phyloP scores from a whole-genome alignment of 176 grass and related monocot species.

The Thinopyrum elongatum region DNA sequence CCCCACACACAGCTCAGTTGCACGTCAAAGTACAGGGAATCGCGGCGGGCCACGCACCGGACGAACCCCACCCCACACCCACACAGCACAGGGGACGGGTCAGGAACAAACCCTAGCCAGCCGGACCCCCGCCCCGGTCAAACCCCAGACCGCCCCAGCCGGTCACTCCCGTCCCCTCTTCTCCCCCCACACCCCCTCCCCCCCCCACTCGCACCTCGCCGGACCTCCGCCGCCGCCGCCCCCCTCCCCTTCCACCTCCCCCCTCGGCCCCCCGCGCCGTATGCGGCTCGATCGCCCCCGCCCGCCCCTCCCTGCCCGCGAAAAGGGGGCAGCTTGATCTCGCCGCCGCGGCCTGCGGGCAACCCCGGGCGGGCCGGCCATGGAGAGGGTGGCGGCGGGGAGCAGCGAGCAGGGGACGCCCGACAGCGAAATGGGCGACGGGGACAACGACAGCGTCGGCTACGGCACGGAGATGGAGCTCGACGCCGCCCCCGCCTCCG shows the following conservation, averaged over 20 bases:
- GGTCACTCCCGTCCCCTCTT: constrained; percentile 19
- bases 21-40: constrained; percentile 49
- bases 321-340: not conserved
- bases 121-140: constrained; percentile 38
- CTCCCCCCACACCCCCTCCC: not conserved
- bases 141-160: constrained; percentile 13
- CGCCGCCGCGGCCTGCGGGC: not conserved
- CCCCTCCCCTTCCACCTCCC: too few species aligned
- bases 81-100: not conserved
- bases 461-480: constrained; percentile 50
- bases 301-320: not conserved
- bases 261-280: not conserved
- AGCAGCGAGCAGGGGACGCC: constrained; percentile 59
- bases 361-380: not conserved
- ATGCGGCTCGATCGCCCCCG: constrained; percentile 20
- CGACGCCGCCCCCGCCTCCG: constrained; percentile 28
- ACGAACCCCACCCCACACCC: not conserved
- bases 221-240: constrained; percentile 18
- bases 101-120: constrained; percentile 55
- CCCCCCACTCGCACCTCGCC: constrained; percentile 26
- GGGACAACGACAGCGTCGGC: constrained; percentile 45
- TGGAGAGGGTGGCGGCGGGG: constrained; percentile 38
- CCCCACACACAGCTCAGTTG: not conserved
- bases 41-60: constrained; percentile 41
- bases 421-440: constrained; percentile 55